Conservation (phyloP, 148 eudicot genomes). For the Persicaria tinctoria region DNA sequence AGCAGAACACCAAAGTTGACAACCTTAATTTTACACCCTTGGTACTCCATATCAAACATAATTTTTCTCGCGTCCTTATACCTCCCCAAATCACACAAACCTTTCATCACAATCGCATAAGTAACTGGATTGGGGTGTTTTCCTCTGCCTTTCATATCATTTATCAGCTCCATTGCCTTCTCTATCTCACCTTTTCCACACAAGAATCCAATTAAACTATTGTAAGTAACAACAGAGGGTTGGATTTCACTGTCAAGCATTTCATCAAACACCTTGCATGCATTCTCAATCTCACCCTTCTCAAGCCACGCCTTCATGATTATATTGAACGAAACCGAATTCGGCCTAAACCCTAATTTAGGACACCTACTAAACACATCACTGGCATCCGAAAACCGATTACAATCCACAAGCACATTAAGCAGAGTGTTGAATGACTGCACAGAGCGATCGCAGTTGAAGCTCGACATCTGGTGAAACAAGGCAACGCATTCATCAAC, state of each 20-base stretch:
- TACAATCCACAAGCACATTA: slow-evolving; percentile 59
- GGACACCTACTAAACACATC: slow-evolving; percentile 36
- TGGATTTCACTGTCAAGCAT: slow-evolving; percentile 74
- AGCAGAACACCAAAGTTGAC: slow-evolving; percentile 79
- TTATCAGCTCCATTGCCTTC: slow-evolving; percentile 44
- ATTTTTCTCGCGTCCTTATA: slow-evolving; percentile 69
- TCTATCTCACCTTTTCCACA: slow-evolving; percentile 60
- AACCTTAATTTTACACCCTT: slow-evolving; percentile 53
- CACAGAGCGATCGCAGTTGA: slow-evolving; percentile 50
- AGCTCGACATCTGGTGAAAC: slow-evolving; percentile 45
- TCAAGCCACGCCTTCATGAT: slow-evolving; percentile 73
- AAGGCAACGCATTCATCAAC: slow-evolving; percentile 45
- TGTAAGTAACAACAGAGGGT: slow-evolving; percentile 73
- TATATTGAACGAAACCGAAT: slow-evolving; percentile 59
- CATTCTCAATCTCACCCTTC: slow-evolving; percentile 53
- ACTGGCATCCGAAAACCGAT: slow-evolving; percentile 33
- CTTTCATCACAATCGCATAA: slow-evolving; percentile 72
- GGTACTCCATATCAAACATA: slow-evolving; percentile 97
- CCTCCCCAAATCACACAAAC: slow-evolving; percentile 59
- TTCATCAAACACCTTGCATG: slow-evolving; percentile 68
- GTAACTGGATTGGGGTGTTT: slow-evolving; percentile 53
- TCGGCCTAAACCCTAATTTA: slow-evolving; percentile 55
- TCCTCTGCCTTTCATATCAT: slow-evolving; percentile 56
- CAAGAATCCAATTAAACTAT: slow-evolving; percentile 69
- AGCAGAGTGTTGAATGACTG: slow-evolving; percentile 73